Base-by-base conservation (phyloP, 768 basidiomycete genomes). In the Clitopilus hobsonii region DNA sequence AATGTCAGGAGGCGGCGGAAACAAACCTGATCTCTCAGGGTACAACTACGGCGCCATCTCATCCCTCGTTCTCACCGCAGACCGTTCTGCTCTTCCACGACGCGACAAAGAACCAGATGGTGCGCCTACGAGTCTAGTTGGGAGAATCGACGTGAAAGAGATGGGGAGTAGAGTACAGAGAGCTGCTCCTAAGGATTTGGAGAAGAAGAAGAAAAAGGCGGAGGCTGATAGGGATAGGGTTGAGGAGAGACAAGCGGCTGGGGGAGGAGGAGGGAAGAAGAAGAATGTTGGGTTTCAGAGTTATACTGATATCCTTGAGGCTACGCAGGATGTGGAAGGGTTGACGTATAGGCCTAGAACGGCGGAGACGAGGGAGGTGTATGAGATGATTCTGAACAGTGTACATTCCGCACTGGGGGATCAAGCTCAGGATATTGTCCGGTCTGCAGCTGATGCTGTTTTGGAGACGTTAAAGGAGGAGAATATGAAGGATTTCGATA, bases 21-120 rank as follows among this genome's bases (percentile, higher is more conserved):
- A n/a, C n/a, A n/a, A 88, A 74, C 86, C 83, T 52, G 92, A 96
- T 71, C 72, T 91, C 63, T 93, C 91, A 58, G 86, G 85, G 41
- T 98, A 94, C 83, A 97, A 97, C 77, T 98, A 98, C 80, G 86
- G 89, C 47, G 91, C 91, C 53, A 95, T 98, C 66, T 93, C 93
- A 25, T 94, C 92, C 20, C 82, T 98, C 41, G 96, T 98, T 45
- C 79, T 98, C 65, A 94, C 91, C n/a, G 92, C 96, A 11, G 89
- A 92, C 73, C 78, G 86, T 53, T 88, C 89, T 51, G 81, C 79
- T 1, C 73, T 93, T 51, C 91, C 91, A 18, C 81, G 93, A 48
- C 80, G 94, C 58, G 92, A 95, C 79, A 91, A 91, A 74, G 96
- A 99, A 69, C 95, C 95, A 6, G 94, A 97, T 76, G 96, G 97